Evolutionary conservation across 2,329 filamentous ascomycete species (phyloP).

Genomic region (Hypoxylon sp.): DNA sequence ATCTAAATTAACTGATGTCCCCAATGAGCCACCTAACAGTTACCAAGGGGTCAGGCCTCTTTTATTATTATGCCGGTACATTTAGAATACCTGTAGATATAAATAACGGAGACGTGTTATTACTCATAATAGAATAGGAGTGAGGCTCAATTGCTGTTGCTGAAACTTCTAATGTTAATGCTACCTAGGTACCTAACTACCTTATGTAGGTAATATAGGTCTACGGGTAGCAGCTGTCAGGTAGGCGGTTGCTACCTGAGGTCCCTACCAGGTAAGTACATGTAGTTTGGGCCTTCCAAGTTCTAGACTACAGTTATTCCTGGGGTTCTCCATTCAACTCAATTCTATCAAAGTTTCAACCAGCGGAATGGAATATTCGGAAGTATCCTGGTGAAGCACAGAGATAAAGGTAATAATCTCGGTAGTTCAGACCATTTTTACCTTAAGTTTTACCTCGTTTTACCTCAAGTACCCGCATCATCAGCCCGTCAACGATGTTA

Average conservation of each 20-base stretch:
- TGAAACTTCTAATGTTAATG: conserved; percentile 32
- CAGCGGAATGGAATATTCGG: conserved; percentile 22
- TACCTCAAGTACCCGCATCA: not conserved
- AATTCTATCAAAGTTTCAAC: conserved; percentile 35
- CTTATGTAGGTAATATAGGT: conserved; percentile 2
- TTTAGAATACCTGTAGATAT: too few relatives aligned
- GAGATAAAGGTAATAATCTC: conserved; percentile 3
- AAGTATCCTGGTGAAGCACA: conserved; percentile 13
- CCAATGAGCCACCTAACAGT: conserved; percentile 26
- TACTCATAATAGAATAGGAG: conserved; percentile 6
- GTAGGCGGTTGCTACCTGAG: too few relatives aligned
- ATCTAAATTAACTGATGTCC: conserved; percentile 38
- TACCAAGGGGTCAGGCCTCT: too few relatives aligned
- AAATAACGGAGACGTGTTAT: conserved; percentile 13
- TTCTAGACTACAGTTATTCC: conserved; percentile 28
- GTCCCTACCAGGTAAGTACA: not conserved
- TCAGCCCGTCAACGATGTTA: not conserved
- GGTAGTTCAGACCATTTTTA: not conserved
- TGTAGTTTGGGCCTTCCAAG: conserved; percentile 18
- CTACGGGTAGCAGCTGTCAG: too few relatives aligned
- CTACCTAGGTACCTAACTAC: conserved; percentile 5
- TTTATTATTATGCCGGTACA: conserved; percentile 17
- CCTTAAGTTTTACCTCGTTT: too few relatives aligned
- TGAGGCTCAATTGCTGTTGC: conserved; percentile 30
- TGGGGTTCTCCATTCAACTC: conserved; percentile 29